Evolutionary conservation across 2,329 filamentous ascomycete species (phyloP).

Genomic region (Cadophora gregata): DNA sequence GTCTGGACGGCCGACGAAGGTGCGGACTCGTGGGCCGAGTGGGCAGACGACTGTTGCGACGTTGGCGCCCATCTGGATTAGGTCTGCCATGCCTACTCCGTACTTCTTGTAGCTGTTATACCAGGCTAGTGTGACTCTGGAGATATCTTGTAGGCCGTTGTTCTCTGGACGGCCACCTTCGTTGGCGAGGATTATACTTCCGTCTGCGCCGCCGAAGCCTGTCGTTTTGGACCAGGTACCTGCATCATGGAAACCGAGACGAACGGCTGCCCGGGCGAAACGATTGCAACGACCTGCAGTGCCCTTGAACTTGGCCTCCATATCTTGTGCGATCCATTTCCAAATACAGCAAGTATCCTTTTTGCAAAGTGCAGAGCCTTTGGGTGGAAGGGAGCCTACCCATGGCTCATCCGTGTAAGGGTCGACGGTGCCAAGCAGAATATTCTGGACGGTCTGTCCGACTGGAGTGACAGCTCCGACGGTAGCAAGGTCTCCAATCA

Average conservation of each 20-base stretch:
- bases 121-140: conserved; percentile 45
- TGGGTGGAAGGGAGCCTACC: conserved; percentile 14
- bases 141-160: conserved; percentile 54
- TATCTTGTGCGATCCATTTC: conserved; percentile 29
- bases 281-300: conserved; percentile 47
- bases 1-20: conserved; percentile 59
- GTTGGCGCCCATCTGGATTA: conserved; percentile 55
- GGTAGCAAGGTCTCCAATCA: conserved; percentile 71
- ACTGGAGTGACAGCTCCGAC: conserved; percentile 19
- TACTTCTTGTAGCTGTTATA: conserved; percentile 47
- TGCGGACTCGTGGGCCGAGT: conserved; percentile 57
- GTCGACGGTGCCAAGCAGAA: conserved; percentile 23
- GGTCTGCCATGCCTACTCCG: conserved; percentile 57
- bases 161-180: conserved; percentile 52
- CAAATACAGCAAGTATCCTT: conserved; percentile 32
- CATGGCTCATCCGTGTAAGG: conserved; percentile 21
- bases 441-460: conserved; percentile 24
- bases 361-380: conserved; percentile 15
- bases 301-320: conserved; percentile 26
- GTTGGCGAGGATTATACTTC: conserved; percentile 50
- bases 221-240: conserved; percentile 50
- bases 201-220: conserved; percentile 53
- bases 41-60: conserved; percentile 51
- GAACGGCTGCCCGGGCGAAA: conserved; percentile 52
- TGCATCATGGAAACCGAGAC: conserved; percentile 56